These are phyloP conservation scores for Penicillium desertorum DNA, from an alignment of 495 filamentous ascomycete species.

Conservation along the genomic window DNA sequence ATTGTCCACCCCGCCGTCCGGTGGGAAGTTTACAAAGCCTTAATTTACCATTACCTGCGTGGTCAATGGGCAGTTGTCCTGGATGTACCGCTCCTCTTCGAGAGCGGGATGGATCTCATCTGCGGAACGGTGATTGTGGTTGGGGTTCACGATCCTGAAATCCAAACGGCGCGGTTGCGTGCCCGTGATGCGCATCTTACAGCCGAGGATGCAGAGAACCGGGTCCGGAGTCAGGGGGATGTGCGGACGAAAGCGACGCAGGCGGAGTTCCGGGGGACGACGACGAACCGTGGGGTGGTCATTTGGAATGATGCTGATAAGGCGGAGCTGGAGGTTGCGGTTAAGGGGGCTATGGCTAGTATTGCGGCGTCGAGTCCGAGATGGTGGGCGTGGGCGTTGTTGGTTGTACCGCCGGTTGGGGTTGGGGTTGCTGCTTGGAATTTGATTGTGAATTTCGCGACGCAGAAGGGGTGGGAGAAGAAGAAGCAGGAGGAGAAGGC, in stretches of 20 bases:
- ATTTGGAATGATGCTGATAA: slow-evolving; percentile 82
- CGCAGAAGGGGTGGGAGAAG: slow-evolving; percentile 67
- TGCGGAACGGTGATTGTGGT: slow-evolving; percentile 86
- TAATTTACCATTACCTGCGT: slow-evolving; percentile 62
- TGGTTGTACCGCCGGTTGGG: slow-evolving; percentile 70
- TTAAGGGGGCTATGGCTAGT: slow-evolving; percentile 60
- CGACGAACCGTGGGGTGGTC: slow-evolving; percentile 62
- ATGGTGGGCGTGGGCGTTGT: slow-evolving; percentile 79
- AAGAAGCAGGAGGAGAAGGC: slow-evolving; percentile 65
- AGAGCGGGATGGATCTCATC: slow-evolving; percentile 74
- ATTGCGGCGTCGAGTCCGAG: slow-evolving; percentile 62
- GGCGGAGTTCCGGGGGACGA: slow-evolving; percentile 60
- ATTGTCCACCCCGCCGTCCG: slow-evolving; percentile 90
- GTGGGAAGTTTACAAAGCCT: slow-evolving; percentile 66
- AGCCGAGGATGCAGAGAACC: slow-evolving; percentile 74
- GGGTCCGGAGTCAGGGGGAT: slow-evolving; percentile 81
- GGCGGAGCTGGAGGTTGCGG: slow-evolving; percentile 62
- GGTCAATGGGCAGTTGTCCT: slow-evolving; percentile 88
- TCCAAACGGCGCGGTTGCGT: slow-evolving; percentile 77
- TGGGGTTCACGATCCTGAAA: slow-evolving; percentile 65
- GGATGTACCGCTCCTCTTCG: slow-evolving; percentile 89
- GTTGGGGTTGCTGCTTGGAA: slow-evolving; percentile 63
- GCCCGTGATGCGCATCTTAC: slow-evolving; percentile 70
- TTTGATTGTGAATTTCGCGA: slow-evolving; percentile 63
- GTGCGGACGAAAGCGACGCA: slow-evolving; percentile 76